Percentiles rank a stretch among this genome's conserved stretches.
Conservation (phyloP, 2,329 filamentous ascomycete genomes). For the Tolypocladium capitatum region DNA sequence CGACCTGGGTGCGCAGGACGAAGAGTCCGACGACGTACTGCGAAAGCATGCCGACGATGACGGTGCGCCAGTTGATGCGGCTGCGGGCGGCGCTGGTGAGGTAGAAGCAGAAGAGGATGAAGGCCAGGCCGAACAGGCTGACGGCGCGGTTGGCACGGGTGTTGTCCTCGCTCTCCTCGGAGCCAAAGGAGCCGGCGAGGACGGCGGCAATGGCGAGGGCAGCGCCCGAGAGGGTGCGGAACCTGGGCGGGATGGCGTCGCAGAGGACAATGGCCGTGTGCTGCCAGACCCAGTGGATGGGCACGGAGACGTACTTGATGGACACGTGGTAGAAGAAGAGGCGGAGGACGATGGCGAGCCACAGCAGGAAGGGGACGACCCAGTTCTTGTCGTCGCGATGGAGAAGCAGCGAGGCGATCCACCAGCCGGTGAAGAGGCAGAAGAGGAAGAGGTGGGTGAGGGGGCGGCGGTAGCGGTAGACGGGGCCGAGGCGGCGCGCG, state of each 20-base stretch:
- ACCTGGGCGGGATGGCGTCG: slow-evolving; percentile 50
- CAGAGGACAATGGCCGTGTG: slow-evolving; percentile 47
- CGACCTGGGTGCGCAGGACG: slow-evolving; percentile 66
- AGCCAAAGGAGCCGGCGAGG: slow-evolving; percentile 64
- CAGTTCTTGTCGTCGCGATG: slow-evolving; percentile 64
- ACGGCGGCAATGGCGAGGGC: slow-evolving; percentile 55
- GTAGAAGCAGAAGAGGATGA: slow-evolving; percentile 58
- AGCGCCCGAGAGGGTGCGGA: slow-evolving; percentile 51
- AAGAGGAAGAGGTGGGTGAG: slow-evolving; percentile 33
- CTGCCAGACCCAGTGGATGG: slow-evolving; percentile 55
- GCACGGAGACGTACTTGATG: slow-evolving; percentile 49
- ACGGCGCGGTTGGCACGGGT: slow-evolving; percentile 68
- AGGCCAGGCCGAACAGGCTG: slow-evolving; percentile 62
- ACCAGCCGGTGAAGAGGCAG: slow-evolving; percentile 46
- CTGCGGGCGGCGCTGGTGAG: slow-evolving; percentile 57
- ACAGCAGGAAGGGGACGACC: slow-evolving; percentile 74
- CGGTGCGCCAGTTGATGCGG: slow-evolving; percentile 57
- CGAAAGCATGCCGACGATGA: slow-evolving; percentile 77
- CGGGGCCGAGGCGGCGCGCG: slow-evolving; percentile 11
- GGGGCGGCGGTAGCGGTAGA: slow-evolving; percentile 32
- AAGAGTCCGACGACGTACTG: slow-evolving; percentile 86
- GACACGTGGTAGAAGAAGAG: slow-evolving; percentile 63
- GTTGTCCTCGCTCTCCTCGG: slow-evolving; percentile 59
- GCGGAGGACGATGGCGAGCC: slow-evolving; percentile 60
- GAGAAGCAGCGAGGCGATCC: slow-evolving; percentile 60